phyloP scores from a whole-genome alignment of 1,284 basidiomycete genomes.

The Rhodofomes roseus region DNA sequence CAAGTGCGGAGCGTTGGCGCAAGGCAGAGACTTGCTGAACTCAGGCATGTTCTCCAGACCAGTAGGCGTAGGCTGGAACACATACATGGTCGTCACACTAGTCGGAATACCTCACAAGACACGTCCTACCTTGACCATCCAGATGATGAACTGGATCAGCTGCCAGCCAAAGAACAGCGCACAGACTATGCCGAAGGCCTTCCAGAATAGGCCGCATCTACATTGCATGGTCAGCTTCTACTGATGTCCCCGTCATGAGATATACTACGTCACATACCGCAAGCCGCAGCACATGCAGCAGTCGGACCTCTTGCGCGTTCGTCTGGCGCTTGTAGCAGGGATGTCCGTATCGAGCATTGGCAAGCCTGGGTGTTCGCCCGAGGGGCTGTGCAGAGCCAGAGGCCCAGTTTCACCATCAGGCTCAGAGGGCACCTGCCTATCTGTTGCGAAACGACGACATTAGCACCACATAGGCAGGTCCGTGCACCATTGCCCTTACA shows the following conservation, averaged over 20 bases:
- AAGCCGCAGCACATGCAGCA: conserved; percentile 55
- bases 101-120: neutral
- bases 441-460: conserved; percentile 20
- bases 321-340: conserved; percentile 22
- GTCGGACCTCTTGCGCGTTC: conserved; percentile 30
- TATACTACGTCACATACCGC: conserved; percentile 32
- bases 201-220: conserved; percentile 53
- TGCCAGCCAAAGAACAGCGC: conserved; percentile 40
- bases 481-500: conserved; percentile 33
- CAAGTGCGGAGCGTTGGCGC: conserved; percentile 37
- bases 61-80: conserved; percentile 39
- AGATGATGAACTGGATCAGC: conserved; percentile 40
- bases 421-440: conserved; percentile 38
- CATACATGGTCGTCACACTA: neutral
- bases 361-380: conserved; percentile 26
- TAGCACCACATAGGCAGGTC: neutral
- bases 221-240: neutral
- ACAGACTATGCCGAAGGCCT: conserved; percentile 48
- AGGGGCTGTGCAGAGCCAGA: conserved; percentile 34
- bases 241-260: neutral
- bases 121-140: conserved; percentile 43
- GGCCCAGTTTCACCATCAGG: conserved; percentile 35
- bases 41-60: conserved; percentile 52
- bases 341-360: conserved; percentile 35
- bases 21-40: conserved; percentile 51